phyloP scores from a whole-genome alignment of 2,329 filamentous ascomycete genomes.

The Myriosclerotinia scirpicola region DNA sequence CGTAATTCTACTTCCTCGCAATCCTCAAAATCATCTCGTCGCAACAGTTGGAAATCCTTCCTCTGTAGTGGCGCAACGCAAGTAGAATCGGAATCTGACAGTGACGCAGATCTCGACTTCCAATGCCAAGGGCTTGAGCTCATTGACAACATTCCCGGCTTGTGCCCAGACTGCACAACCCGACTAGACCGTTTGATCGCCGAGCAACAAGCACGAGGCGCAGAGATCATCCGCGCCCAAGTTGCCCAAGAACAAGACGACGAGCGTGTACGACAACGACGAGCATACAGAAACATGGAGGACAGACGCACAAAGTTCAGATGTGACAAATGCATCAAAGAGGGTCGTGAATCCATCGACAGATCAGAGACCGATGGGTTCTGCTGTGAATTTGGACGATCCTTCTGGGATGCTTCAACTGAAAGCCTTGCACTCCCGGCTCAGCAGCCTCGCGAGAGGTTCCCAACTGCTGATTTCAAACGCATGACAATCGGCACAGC shows the following conservation, averaged over 20 bases:
- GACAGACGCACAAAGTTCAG: conserved; percentile 11
- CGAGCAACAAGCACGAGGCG: conserved; percentile 2
- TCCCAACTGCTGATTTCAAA: background rate
- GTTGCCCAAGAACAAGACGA: conserved; percentile 14
- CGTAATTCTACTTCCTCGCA: background rate
- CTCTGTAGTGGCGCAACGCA: background rate
- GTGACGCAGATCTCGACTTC: conserved; percentile 5
- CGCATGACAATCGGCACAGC: conserved; percentile 11
- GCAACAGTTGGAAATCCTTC: conserved; percentile 18
- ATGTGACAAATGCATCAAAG: conserved; percentile 22
- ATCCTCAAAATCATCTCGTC: conserved; percentile 2
- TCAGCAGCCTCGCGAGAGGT: background rate
- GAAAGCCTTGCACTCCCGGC: background rate
- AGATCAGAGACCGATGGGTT: conserved; percentile 25
- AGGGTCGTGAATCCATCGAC: conserved; percentile 1
- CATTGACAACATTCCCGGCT: background rate
- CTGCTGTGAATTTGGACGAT: conserved; percentile 28
- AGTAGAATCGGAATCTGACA: conserved; percentile 12
- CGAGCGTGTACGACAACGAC: conserved; percentile 2
- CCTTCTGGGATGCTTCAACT: conserved; percentile 20
- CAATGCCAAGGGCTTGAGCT: background rate
- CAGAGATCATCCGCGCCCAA: background rate
- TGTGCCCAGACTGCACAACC: background rate
- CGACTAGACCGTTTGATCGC: background rate
- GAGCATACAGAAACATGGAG: background rate